Evolutionary conservation across 495 filamentous ascomycete genomes (phyloP), one percentile per base, ranked within the genome.

Genomic region (Xylaria nigripes): DNA sequence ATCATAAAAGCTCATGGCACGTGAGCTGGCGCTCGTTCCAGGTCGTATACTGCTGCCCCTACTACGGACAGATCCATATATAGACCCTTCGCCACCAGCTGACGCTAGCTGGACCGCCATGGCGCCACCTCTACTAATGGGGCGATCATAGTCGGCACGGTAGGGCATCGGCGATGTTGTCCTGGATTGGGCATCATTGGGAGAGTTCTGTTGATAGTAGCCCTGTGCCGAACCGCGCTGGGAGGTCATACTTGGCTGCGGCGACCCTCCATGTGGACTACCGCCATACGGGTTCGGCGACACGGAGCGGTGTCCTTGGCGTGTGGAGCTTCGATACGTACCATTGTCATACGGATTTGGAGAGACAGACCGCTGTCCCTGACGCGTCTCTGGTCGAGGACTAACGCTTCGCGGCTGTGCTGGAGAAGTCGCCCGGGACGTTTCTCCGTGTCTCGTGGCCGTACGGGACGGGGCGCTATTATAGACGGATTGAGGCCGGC

Each of bases 71-170:
- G 81, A 83, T 9, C 69, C 67, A 22, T 58, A 65, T 4, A 62
- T 59, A 13, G 63, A 68, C 3, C 57, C 59, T 23, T 62, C 57
- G 10, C 61, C 58, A 8, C 64, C 61, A 18, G 59, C 64, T 5
- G 77, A 77, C 15, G 89, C 87, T 29, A 95, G 78, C 72, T 91
- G 86, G 54, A 93, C 72, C 38, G 90, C 87, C 87, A 91, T 91
- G 30, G 54, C 84, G 23, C 76, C 76, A 36, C 57, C 63, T 23
- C 84, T 81, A 65, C 86, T 88, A 6, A 72, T 74, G 27, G 84
- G 85, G 41, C 86, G 79, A 43, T 78, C 72, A 51, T 85, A 65
- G 49, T 70, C 66, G 44, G 44, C 56, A 9, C 58, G 49, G 43
- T 82, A 75, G 68, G 79, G 58, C 59, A 83, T 66, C 70, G 82